Evolutionary conservation across 768 basidiomycete genomes (phyloP), one percentile per base, ranked within the genome.

Genomic region (Rhodotorula toruloides): DNA sequence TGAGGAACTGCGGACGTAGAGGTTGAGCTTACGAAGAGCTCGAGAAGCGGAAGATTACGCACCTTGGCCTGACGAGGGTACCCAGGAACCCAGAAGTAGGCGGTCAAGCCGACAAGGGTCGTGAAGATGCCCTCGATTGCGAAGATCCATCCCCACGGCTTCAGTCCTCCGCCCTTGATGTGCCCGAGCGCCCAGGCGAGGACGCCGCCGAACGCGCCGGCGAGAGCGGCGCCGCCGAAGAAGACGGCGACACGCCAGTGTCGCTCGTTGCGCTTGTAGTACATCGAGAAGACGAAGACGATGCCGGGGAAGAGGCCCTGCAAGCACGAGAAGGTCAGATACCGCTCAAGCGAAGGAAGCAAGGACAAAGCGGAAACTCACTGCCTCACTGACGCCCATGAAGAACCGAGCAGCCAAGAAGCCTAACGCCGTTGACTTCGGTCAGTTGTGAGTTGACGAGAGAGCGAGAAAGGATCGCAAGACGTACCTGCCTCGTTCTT

Each of bases 181-280:
- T 71, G 43, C 4, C 63, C 54, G 17, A 76, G 36, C 3, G 43
- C 75, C 61, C 68, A 76, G 2, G 66, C 74, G 4, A 76, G 61
- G 5, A 76, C 54, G 9, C 74, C 65, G 44, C 65, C 65, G 36
- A 54, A 57, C 0, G 43, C 27, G 3, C 68, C 63, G 0, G 78
- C 78, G n/a, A 79, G 71, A 3, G 79, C 77, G 1, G 77, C 58
- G 81, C 84, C 85, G 75, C 85, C 85, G 73, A 87, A 87, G 48
- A 85, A 85, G 31, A 85, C 84, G n/a, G 85, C 79, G 1, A 86
- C 83, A 55, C 86, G 80, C 80, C 82, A 83, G 66, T 83, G 83
- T 2, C 84, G 82, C 72, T 86, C 74, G 42, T 79, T 80, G 47
- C 86, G 84, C 44, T 80, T 76, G 74, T 85, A 86, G 72, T 83